These are phyloP conservation scores for Ceratocystis papillata DNA, from an alignment of 2,329 filamentous ascomycete genomes.

Conservation along the genomic window DNA sequence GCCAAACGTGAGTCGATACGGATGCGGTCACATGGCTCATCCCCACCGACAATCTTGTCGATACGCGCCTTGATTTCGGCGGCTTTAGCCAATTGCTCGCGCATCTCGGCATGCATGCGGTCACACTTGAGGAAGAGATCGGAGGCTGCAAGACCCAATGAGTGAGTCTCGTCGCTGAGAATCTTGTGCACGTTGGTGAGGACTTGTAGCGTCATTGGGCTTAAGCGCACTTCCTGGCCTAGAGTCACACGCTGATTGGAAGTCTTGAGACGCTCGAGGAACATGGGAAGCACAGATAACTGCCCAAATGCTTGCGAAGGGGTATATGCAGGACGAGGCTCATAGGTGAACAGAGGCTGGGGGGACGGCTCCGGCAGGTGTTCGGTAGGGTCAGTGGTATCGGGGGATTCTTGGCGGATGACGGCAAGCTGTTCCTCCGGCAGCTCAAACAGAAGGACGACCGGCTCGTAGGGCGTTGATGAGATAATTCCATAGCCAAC, in stretches of 20 bases:
- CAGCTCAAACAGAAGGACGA: constrained; percentile 49
- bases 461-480: constrained; percentile 46
- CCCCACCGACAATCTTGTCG: constrained; percentile 47
- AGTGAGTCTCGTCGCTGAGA: constrained; percentile 57
- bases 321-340: constrained; percentile 56
- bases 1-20: constrained; percentile 39
- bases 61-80: constrained; percentile 55
- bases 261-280: constrained; percentile 48
- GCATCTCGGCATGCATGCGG: constrained; percentile 55
- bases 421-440: constrained; percentile 41
- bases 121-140: constrained; percentile 64
- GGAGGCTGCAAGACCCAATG: constrained; percentile 56
- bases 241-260: constrained; percentile 51
- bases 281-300: constrained; percentile 43
- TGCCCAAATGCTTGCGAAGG: constrained; percentile 51
- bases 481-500: constrained; percentile 54
- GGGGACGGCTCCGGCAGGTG: constrained; percentile 5
- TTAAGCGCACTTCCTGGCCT: constrained; percentile 58
- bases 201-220: constrained; percentile 57
- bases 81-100: constrained; percentile 55
- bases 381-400: constrained; percentile 11
- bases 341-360: constrained; percentile 44
- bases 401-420: constrained; percentile 20
- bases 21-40: constrained; percentile 48
- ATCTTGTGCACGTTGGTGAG: constrained; percentile 64